Conservation (phyloP, 2,329 filamentous ascomycete genomes). For the Rutstroemia sp. region DNA sequence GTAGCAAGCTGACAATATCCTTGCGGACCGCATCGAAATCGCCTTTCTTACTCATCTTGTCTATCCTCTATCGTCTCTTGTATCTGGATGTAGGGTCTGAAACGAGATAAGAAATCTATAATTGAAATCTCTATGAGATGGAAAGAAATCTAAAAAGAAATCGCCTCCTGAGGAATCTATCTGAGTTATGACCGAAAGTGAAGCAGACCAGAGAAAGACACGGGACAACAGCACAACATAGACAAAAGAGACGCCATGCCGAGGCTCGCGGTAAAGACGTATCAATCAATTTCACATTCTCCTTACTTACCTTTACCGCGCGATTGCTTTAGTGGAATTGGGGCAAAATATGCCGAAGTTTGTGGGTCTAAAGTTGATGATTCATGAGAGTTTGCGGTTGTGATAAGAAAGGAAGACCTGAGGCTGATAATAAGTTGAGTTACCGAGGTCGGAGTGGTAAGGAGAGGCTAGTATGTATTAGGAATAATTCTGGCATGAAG, state of each 20-base stretch:
- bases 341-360: not conserved
- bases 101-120: not conserved
- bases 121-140: not conserved
- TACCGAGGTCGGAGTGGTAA: not conserved
- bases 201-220: constrained; percentile 11
- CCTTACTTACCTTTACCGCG: constrained; percentile 14
- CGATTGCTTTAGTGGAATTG: constrained; percentile 6
- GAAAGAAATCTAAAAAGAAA: not conserved
- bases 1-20: constrained; percentile 33
- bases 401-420: not conserved
- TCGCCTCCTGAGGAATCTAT: not conserved
- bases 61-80: not conserved
- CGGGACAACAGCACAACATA: not conserved
- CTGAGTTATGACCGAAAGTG: not conserved
- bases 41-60: constrained; percentile 42
- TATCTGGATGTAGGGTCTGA: no score
- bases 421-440: not conserved
- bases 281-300: not conserved
- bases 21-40: constrained; percentile 46
- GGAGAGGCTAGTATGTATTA: no score
- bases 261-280: constrained; percentile 16
- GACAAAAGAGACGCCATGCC: constrained; percentile 15
- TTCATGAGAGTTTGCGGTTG: constrained; percentile 11
- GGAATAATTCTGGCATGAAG: no score
- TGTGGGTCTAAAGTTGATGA: constrained; percentile 14